phyloP scores from a whole-genome alignment of 768 basidiomycete species.

The Kwoniella heveanensis region DNA sequence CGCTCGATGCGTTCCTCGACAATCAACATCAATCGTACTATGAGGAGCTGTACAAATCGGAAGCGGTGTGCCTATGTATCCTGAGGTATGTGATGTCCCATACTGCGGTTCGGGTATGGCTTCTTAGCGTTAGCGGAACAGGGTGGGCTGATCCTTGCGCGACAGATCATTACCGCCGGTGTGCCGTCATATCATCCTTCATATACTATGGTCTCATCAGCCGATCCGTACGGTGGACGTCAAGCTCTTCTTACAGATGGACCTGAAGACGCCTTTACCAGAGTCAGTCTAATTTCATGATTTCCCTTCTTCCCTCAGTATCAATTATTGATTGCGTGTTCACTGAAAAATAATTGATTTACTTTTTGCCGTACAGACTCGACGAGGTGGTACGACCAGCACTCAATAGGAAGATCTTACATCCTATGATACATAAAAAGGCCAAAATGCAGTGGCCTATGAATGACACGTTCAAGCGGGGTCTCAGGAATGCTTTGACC shows the following conservation, averaged over 20 bases:
- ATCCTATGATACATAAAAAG: constrained; percentile 26
- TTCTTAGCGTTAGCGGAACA: no score
- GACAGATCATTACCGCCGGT: constrained; percentile 42
- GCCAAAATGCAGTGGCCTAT: constrained; percentile 32
- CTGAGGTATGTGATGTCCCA: constrained; percentile 48
- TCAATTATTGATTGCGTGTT: no score
- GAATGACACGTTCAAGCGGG: constrained; percentile 46
- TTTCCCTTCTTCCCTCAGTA: neutral
- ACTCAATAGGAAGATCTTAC: constrained; percentile 39
- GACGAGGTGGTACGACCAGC: constrained; percentile 34
- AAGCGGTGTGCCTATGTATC: constrained; percentile 53
- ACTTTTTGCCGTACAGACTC: constrained; percentile 15
- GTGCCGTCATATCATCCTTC: constrained; percentile 50
- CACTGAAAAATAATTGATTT: no score
- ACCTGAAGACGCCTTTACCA: constrained; percentile 21
- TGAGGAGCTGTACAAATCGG: constrained; percentile 49
- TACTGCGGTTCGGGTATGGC: no score
- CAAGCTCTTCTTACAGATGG: constrained; percentile 35
- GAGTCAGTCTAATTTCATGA: constrained; percentile 26
- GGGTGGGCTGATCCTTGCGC: neutral
- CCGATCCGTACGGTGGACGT: constrained; percentile 31
- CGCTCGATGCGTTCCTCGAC: constrained; percentile 49
- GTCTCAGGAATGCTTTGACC: constrained; percentile 51
- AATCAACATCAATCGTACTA: constrained; percentile 50
- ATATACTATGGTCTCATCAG: constrained; percentile 48